phyloP scores from a whole-genome alignment of 176 grass and related monocot genomes.

The Triticum dicoccoides region DNA sequence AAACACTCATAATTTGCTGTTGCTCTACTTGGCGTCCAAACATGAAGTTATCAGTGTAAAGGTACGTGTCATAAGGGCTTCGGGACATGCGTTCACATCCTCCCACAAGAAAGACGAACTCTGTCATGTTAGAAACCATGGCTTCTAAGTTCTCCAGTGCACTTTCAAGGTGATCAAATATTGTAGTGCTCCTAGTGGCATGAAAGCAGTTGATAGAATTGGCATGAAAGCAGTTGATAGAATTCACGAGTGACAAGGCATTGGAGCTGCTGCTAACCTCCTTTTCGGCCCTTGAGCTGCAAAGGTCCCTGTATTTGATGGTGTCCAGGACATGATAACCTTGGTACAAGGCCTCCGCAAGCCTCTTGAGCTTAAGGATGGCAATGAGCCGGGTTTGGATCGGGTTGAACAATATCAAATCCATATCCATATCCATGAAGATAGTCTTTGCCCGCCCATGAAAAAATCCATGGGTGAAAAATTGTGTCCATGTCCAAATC shows the following conservation, averaged over 20 bases:
- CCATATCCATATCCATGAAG: too few relatives aligned
- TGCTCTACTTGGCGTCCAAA: background rate
- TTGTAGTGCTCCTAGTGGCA: too few relatives aligned
- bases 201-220: too few relatives aligned
- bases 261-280: background rate
- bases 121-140: background rate
- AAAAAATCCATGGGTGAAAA: too few relatives aligned
- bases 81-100: background rate
- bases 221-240: background rate
- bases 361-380: constrained; percentile 15
- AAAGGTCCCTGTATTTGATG: background rate
- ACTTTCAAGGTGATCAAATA: background rate
- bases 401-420: too few relatives aligned
- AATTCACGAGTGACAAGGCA: background rate
- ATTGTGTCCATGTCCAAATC: too few relatives aligned
- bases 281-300: background rate
- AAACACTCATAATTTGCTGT: background rate
- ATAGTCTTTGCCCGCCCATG: too few relatives aligned
- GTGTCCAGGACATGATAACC: constrained; percentile 21
- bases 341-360: constrained; percentile 21
- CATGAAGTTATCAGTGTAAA: background rate
- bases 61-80: background rate
- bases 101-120: background rate
- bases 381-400: too few relatives aligned
- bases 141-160: background rate